phyloP scores from a whole-genome alignment of 75 land plant species.

The Selaginella moellendorffii region DNA sequence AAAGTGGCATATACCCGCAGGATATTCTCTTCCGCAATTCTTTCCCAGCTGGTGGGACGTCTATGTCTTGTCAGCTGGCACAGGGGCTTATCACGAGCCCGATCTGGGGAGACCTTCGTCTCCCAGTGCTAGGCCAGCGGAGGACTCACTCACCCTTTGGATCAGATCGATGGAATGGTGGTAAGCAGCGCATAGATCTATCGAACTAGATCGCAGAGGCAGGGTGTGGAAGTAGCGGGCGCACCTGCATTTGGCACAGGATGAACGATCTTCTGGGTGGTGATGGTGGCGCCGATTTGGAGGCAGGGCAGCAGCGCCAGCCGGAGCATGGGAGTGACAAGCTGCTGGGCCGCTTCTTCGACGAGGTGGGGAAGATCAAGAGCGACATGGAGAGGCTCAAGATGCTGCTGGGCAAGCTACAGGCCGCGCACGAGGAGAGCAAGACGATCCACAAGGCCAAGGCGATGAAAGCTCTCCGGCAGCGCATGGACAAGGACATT shows the following conservation, averaged over 20 bases:
- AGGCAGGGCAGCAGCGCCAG: not conserved
- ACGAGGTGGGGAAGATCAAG: slow-evolving; percentile 52
- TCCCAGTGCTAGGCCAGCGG: not conserved
- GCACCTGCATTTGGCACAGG: not conserved
- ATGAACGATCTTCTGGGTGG: not conserved
- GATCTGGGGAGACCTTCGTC: not conserved
- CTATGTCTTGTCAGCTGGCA: not conserved
- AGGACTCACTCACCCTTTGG: not conserved
- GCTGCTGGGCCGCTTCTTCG: slow-evolving; percentile 40
- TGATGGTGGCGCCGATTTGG: not conserved
- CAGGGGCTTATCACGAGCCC: too few relatives aligned
- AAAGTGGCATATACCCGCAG: too few relatives aligned
- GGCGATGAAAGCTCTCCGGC: slow-evolving; percentile 38
- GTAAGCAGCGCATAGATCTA: not conserved
- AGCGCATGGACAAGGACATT: slow-evolving; percentile 43
- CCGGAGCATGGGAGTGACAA: slow-evolving; percentile 12
- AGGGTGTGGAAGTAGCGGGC: too few relatives aligned
- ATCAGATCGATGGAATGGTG: not conserved
- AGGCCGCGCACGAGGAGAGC: slow-evolving; percentile 42
- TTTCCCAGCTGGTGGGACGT: too few relatives aligned
- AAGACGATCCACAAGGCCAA: slow-evolving; percentile 39
- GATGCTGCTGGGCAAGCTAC: slow-evolving; percentile 31
- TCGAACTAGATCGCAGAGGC: not conserved
- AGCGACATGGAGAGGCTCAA: slow-evolving; percentile 50
- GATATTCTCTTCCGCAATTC: too few relatives aligned